These are phyloP conservation scores for Rhodosporidiobolus sp. DNA, from an alignment of 768 basidiomycete genomes.

Conservation along the genomic window DNA sequence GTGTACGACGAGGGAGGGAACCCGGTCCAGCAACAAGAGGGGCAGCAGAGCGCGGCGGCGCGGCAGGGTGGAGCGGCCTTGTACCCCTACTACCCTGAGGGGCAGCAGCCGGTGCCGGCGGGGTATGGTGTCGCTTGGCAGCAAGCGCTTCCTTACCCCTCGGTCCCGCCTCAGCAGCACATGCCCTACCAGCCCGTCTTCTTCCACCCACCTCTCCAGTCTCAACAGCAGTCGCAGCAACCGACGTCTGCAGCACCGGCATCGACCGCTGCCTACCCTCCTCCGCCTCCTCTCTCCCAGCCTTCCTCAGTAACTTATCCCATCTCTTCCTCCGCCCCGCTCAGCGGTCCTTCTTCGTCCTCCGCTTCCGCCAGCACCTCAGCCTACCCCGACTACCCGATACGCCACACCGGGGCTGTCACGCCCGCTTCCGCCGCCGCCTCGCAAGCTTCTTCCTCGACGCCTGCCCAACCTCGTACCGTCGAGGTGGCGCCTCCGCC, in stretches of 20 bases:
- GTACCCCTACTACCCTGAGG: too few relatives aligned
- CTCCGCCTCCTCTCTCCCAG: neutral
- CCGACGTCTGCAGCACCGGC: neutral
- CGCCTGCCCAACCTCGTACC: too few relatives aligned
- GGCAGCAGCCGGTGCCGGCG: too few relatives aligned
- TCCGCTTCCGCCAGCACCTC: too few relatives aligned
- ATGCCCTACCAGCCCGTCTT: slow-evolving; percentile 10
- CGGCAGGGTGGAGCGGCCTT: too few relatives aligned
- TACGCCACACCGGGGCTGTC: neutral
- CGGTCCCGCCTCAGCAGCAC: too few relatives aligned
- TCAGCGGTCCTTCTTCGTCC: too few relatives aligned
- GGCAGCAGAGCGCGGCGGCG: neutral
- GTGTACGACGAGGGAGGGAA: neutral
- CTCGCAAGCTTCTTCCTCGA: too few relatives aligned
- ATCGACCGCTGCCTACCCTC: too few relatives aligned
- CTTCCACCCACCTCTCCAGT: neutral
- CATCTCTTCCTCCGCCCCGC: slow-evolving; percentile 14
- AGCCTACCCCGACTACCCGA: neutral
- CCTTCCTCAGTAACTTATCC: neutral
- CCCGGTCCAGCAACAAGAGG: neutral
- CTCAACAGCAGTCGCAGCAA: neutral
- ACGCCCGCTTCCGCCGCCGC: neutral
- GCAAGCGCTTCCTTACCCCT: too few relatives aligned
- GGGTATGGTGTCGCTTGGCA: too few relatives aligned
- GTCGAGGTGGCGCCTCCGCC: neutral